Conservation (phyloP, 805 yeast genomes). For the Nadsonia fulvescens region DNA sequence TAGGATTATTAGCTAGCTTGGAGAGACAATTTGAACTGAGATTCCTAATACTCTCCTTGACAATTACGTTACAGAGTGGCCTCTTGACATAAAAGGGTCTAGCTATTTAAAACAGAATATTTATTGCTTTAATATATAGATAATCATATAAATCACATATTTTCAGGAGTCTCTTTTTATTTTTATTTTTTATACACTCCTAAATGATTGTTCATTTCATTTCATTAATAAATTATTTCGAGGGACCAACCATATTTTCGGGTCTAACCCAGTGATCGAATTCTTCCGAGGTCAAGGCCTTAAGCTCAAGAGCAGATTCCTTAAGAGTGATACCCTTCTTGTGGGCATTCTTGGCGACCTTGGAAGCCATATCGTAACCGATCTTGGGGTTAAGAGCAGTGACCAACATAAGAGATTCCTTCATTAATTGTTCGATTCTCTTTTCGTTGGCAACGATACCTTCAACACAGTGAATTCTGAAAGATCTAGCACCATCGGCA, state of each 20-base stretch:
- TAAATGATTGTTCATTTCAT: constrained; percentile 2
- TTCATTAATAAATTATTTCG: constrained; percentile 15
- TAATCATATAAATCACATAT: background rate
- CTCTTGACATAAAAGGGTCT: background rate
- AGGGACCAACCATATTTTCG: constrained; percentile 93
- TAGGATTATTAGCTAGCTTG: too few relatives aligned
- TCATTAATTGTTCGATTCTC: constrained; percentile 71
- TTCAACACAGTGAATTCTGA: constrained; percentile 87
- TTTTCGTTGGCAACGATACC: constrained; percentile 82
- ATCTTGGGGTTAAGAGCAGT: constrained; percentile 98
- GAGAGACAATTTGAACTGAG: too few relatives aligned
- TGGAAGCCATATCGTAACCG: constrained; percentile 93
- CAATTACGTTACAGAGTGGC: too few relatives aligned
- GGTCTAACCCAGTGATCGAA: constrained; percentile 96
- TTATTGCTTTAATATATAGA: background rate
- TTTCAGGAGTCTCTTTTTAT: background rate
- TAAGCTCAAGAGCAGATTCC: constrained; percentile 84
- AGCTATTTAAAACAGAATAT: too few relatives aligned
- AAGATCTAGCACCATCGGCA: constrained; percentile 78
- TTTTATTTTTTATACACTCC: too few relatives aligned
- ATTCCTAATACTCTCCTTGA: too few relatives aligned
- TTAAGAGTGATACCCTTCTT: constrained; percentile 92
- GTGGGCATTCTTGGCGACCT: constrained; percentile 97
- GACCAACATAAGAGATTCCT: constrained; percentile 93
- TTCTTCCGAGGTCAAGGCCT: constrained; percentile 66